A percentile compares a stretch with the other conserved stretches of the same genome.
Conservation (phyloP, 2,329 filamentous ascomycete species). For the Clonostachys chloroleuca region DNA sequence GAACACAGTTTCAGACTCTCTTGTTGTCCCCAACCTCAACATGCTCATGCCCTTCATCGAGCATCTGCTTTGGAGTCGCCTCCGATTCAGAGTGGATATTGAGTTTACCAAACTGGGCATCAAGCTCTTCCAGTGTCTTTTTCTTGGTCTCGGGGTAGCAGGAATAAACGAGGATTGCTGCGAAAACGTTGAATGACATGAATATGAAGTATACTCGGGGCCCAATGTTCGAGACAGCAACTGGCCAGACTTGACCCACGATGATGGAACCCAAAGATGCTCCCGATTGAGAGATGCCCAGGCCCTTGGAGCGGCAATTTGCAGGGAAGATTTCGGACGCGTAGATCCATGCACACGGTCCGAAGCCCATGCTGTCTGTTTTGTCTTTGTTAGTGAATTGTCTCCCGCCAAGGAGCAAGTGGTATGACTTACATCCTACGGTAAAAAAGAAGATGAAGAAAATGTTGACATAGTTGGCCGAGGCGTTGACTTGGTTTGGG, state of each 20-base stretch:
- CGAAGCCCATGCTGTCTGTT: conserved; percentile 11
- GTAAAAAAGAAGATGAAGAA: conserved; percentile 14
- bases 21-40: conserved; percentile 3
- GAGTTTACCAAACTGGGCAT: conserved; percentile 15
- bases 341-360: conserved; percentile 12
- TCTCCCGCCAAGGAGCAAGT: not conserved
- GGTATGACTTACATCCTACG: conserved; percentile 5
- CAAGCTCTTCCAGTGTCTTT: conserved; percentile 57
- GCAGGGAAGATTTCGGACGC: conserved; percentile 11
- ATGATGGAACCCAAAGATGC: conserved; percentile 9
- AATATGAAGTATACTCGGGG: conserved; percentile 13
- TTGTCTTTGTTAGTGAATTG: not conserved
- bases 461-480: conserved; percentile 10
- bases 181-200: conserved; percentile 11
- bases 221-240: conserved; percentile 10
- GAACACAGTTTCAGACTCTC: too few relatives aligned
- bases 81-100: conserved; percentile 12
- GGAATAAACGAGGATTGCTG: conserved; percentile 10
- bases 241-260: conserved; percentile 11
- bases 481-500: conserved; percentile 7
- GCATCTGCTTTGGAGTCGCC: conserved; percentile 16
- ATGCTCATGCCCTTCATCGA: conserved; percentile 7
- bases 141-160: conserved; percentile 62
- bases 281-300: conserved; percentile 9
- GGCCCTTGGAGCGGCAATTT: conserved; percentile 9